Evolutionary conservation across 257 asterid species (phyloP).

Genomic region (Catharanthus roseus): DNA sequence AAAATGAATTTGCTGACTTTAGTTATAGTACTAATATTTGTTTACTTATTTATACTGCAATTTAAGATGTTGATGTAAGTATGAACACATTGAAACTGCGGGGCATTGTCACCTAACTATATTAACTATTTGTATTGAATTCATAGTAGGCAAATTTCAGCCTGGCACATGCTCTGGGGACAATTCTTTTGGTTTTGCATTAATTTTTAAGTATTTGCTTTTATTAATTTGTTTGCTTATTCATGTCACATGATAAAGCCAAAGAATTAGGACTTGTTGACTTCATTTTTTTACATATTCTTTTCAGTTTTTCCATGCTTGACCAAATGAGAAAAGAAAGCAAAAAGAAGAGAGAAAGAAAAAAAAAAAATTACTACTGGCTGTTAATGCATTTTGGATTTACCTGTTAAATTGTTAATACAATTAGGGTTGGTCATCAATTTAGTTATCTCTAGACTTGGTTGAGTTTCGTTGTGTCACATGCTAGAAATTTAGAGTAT

Average conservation of each 20-base stretch:
- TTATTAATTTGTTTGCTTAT: slow-evolving; percentile 11
- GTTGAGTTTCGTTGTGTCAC: slow-evolving; percentile 13
- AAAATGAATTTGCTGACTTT: slow-evolving; percentile 22
- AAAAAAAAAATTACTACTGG: no score
- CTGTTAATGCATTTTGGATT: neutral
- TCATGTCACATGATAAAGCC: neutral
- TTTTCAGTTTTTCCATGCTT: neutral
- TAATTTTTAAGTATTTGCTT: slow-evolving; percentile 1
- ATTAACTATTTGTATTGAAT: slow-evolving; percentile 23
- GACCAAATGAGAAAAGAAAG: neutral
- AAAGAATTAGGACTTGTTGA: neutral
- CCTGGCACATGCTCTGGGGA: slow-evolving; percentile 21
- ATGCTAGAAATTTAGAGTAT: slow-evolving; percentile 33
- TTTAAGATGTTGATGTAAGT: slow-evolving; percentile 27
- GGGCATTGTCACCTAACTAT: slow-evolving; percentile 35
- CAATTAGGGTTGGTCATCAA: neutral
- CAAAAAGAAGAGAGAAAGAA: neutral
- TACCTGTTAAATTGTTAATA: neutral
- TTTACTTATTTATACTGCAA: neutral
- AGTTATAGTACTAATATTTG: no score
- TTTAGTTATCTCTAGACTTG: neutral
- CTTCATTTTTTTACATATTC: neutral
- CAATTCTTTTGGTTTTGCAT: slow-evolving; percentile 17
- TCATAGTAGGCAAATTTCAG: slow-evolving; percentile 24
- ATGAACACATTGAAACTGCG: slow-evolving; percentile 40